Conservation (phyloP, 768 basidiomycete genomes). For the Albatrellus ellisii region DNA sequence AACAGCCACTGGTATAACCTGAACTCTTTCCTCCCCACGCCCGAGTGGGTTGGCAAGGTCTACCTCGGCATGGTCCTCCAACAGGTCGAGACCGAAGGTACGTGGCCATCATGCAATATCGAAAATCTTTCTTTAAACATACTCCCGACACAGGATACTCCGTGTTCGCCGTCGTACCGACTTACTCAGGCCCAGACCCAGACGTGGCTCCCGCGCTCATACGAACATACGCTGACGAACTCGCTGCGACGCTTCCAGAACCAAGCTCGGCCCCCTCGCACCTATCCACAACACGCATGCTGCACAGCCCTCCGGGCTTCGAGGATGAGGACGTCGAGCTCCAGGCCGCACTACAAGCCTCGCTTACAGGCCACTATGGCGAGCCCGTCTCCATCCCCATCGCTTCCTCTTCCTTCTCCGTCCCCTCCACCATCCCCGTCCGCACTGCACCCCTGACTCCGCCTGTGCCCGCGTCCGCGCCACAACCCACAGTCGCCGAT, state of each 20-base stretch:
- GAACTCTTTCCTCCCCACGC: slow-evolving; percentile 55
- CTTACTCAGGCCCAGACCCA: slow-evolving; percentile 44
- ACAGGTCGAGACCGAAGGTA: slow-evolving; percentile 79
- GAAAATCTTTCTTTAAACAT: too few species aligned
- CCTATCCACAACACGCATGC: slow-evolving; percentile 4
- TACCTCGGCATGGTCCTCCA: slow-evolving; percentile 81
- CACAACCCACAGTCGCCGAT: slow-evolving; percentile 9
- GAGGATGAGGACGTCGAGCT: slow-evolving; percentile 84
- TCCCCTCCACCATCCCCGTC: neutral
- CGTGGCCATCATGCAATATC: slow-evolving; percentile 8
- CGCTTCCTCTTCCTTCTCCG: neutral
- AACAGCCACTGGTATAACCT: slow-evolving; percentile 82
- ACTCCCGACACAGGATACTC: slow-evolving; percentile 47
- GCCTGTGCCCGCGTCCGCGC: neutral
- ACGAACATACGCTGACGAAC: slow-evolving; percentile 56
- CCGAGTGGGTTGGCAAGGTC: slow-evolving; percentile 74
- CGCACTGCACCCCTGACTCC: slow-evolving; percentile 6
- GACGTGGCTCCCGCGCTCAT: slow-evolving; percentile 42
- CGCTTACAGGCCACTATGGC: slow-evolving; percentile 34
- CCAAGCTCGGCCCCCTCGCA: slow-evolving; percentile 23
- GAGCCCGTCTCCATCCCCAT: neutral
- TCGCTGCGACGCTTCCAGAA: slow-evolving; percentile 52
- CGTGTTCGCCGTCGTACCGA: slow-evolving; percentile 67
- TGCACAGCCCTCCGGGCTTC: slow-evolving; percentile 21
- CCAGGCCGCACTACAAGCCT: slow-evolving; percentile 80